A percentile compares a stretch with the other conserved stretches of the same genome.
These are phyloP conservation scores for Cladosporium sp. DNA, from an alignment of 2,329 filamentous ascomycete genomes.

Conservation along the genomic window DNA sequence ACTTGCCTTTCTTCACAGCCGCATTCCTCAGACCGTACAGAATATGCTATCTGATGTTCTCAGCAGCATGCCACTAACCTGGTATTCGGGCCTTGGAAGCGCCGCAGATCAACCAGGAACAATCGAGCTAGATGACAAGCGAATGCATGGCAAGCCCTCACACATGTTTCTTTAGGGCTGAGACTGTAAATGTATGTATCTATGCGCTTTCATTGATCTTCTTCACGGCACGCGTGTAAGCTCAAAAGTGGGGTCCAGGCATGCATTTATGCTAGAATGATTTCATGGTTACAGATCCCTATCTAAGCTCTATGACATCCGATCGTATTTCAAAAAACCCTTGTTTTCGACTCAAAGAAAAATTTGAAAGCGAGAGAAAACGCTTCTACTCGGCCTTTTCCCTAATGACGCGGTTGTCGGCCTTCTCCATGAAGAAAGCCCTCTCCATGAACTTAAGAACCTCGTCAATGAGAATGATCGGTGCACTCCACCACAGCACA, in stretches of 20 bases:
- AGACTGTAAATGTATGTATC: background rate
- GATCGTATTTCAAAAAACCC: background rate
- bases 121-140: background rate
- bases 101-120: slow-evolving; percentile 4
- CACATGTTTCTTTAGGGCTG: background rate
- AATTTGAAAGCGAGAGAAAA: background rate
- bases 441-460: slow-evolving; percentile 74
- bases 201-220: background rate
- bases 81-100: background rate
- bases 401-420: slow-evolving; percentile 23
- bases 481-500: slow-evolving; percentile 82
- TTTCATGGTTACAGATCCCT: background rate
- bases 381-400: slow-evolving; percentile 6
- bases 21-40: background rate
- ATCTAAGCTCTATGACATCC: slow-evolving; percentile 4
- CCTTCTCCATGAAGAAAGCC: slow-evolving; percentile 39
- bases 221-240: too few relatives aligned
- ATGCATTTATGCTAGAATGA: background rate
- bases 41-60: background rate
- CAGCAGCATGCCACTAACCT: slow-evolving; percentile 3
- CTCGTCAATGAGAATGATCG: slow-evolving; percentile 93
- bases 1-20: background rate
- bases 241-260: background rate
- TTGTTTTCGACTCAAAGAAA: background rate
- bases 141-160: background rate